Evolutionary conservation across 73 alveolate species (phyloP).

Genomic region (Paramecium caudatum): DNA sequence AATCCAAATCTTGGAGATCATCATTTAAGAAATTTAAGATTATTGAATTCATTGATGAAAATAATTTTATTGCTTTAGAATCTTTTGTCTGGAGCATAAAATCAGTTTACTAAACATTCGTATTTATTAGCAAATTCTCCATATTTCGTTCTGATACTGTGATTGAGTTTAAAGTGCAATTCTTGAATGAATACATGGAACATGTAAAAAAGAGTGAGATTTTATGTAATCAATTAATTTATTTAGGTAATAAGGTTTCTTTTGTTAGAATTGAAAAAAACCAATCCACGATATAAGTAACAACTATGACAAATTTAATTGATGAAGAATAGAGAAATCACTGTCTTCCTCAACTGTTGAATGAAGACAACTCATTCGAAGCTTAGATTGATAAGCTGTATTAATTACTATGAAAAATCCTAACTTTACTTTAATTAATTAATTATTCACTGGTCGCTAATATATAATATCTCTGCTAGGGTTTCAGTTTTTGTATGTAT

Average conservation of each 20-base stretch:
- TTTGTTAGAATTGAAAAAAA: not conserved
- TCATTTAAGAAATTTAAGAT: conserved; percentile 53
- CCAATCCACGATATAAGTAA: not conserved
- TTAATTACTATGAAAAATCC: conserved; percentile 59
- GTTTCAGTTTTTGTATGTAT: no score
- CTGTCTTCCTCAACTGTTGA: conserved; percentile 6
- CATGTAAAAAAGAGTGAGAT: conserved; percentile 22
- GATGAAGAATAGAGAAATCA: conserved; percentile 54
- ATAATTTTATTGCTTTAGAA: conserved; percentile 31
- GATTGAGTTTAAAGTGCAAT: not conserved
- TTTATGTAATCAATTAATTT: conserved; percentile 3
- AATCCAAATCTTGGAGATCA: not conserved
- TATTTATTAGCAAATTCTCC: conserved; percentile 2
- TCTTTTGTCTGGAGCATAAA: conserved; percentile 1
- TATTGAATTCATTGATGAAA: not conserved
- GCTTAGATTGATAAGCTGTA: conserved; percentile 49
- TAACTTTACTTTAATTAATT: no score
- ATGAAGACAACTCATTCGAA: conserved; percentile 58
- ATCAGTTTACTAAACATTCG: not conserved
- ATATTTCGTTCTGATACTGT: not conserved
- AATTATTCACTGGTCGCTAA: no score
- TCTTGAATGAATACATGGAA: not conserved
- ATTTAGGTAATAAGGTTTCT: conserved; percentile 2
- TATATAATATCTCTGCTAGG: no score
- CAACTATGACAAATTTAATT: not conserved